These are phyloP conservation scores for Sugiyamaella sp. DNA, from an alignment of 1,139 yeast genomes.

Conservation along the genomic window DNA sequence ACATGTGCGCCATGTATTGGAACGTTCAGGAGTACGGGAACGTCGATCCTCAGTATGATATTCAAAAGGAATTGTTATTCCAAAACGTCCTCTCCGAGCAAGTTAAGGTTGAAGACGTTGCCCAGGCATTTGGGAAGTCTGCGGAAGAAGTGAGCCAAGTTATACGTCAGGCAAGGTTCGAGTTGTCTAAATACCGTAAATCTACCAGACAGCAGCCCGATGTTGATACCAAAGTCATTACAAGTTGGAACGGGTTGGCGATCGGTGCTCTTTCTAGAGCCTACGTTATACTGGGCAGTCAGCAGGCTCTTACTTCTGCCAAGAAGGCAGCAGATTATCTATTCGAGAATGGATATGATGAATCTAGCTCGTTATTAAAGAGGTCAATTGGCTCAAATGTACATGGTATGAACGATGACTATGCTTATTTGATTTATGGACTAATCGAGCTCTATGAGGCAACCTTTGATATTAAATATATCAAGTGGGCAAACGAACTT, in stretches of 20 bases:
- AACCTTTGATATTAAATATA: slow-evolving; percentile 37
- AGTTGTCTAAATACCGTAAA: slow-evolving; percentile 36
- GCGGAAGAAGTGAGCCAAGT: slow-evolving; percentile 30
- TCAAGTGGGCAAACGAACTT: slow-evolving; percentile 40
- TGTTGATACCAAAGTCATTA: slow-evolving; percentile 41
- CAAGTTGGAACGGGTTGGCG: slow-evolving; percentile 45
- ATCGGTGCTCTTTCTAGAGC: slow-evolving; percentile 45
- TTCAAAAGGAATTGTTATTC: slow-evolving; percentile 38
- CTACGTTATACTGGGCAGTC: slow-evolving; percentile 27
- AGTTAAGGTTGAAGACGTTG: slow-evolving; percentile 36
- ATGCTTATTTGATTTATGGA: slow-evolving; percentile 43
- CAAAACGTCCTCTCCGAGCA: slow-evolving; percentile 41
- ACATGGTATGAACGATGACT: slow-evolving; percentile 44
- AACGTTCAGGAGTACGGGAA: slow-evolving; percentile 45
- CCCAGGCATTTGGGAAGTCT: slow-evolving; percentile 41
- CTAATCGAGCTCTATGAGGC: slow-evolving; percentile 44
- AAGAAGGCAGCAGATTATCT: slow-evolving; percentile 37
- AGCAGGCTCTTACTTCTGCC: slow-evolving; percentile 36
- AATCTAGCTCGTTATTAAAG: slow-evolving; percentile 26
- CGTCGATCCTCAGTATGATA: slow-evolving; percentile 42
- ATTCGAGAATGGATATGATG: slow-evolving; percentile 32
- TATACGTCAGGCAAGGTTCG: slow-evolving; percentile 32
- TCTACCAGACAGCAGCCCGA: slow-evolving; percentile 38
- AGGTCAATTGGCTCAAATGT: slow-evolving; percentile 31
- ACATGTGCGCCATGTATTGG: slow-evolving; percentile 43